Conservation (phyloP, 495 filamentous ascomycete genomes). For the Darksidea phi region DNA sequence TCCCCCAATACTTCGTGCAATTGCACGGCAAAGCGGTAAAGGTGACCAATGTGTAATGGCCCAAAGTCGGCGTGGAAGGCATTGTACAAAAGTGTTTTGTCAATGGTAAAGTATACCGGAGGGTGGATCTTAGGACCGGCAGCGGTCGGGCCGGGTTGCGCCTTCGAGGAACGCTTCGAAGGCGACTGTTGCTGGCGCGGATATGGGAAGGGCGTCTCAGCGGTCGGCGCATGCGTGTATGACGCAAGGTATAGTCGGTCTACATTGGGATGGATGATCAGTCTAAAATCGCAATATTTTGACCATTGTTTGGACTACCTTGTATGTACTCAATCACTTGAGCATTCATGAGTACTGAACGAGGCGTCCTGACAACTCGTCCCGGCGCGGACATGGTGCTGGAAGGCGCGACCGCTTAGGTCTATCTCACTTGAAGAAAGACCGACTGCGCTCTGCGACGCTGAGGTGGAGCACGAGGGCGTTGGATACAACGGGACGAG, state of each 20-base stretch:
- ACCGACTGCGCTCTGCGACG: constrained; percentile 2
- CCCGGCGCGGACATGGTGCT: constrained; percentile 5
- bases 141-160: constrained; percentile 54
- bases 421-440: constrained; percentile 10
- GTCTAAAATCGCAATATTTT: not conserved
- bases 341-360: constrained; percentile 21
- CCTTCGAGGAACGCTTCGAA: constrained; percentile 70
- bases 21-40: constrained; percentile 91
- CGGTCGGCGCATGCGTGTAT: constrained; percentile 77
- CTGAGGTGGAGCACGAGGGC: constrained; percentile 9
- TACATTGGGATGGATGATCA: constrained; percentile 41
- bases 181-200: constrained; percentile 63
- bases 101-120: constrained; percentile 93
- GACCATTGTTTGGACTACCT: constrained; percentile 48
- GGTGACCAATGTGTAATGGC: constrained; percentile 91
- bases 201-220: constrained; percentile 84
- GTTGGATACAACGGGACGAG: not conserved
- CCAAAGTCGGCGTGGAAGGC: constrained; percentile 99
- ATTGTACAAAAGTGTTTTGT: constrained; percentile 91
- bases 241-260: constrained; percentile 94
- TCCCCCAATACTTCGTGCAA: constrained; percentile 94
- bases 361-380: constrained; percentile 19
- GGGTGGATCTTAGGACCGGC: constrained; percentile 53
- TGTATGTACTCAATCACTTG: constrained; percentile 78
- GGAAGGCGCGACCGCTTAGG: constrained; percentile 16